Evolutionary conservation across 2,329 filamentous ascomycete genomes (phyloP), one percentile per base, ranked within the genome.

Genomic region (Penicillium sp.): DNA sequence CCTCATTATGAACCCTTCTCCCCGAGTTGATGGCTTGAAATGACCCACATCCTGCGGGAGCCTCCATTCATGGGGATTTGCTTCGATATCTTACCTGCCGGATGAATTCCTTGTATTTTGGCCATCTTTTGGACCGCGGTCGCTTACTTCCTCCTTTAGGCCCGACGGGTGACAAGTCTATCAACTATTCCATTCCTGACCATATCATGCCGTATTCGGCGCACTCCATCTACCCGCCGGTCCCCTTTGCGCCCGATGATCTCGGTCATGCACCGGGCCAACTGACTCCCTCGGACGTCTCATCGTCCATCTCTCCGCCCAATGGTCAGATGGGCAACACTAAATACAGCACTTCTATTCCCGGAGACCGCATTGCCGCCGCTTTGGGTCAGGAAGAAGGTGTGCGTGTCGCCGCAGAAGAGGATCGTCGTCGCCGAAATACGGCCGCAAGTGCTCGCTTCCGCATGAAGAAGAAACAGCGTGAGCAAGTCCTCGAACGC

Each of bases 391-490:
- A 83, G 32, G 84, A 89, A 62, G 84, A 88, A 46, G 72, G 78
- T 26, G 82, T 82, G 9, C 81, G 84, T 26, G 51, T 80, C 4
- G 83, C 83, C 9, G 86, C 86, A 14, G 87, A 94, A 64, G 87
- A 94, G 66, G 87, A 94, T 62, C 93, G 93, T 70, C 82, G 87
- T 33, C 80, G 86, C 42, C 80, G 87, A 48, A 94, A 94, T 68
- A 93, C 88, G 2, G 87, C 87, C 20, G 87, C 87, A 38, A 88
- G 82, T 50, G 87, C 87, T 12, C 83, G 87, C 33, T 94, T 94
- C 75, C 83, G 87, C 42, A 80, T 92, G 61, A 94, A 94, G 79
- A 94, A 94, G 82, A 94, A 94, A 78, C 85, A 92, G 68, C 82
- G 87, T 34, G 87, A 94, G 70, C 84, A 89, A 64, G 83, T 85